Percentiles rank a stretch among this genome's conserved stretches.
These are phyloP conservation scores for Immersiporthe knoxdaviesiana DNA, from an alignment of 2,329 filamentous ascomycete species.

Conservation along the genomic window DNA sequence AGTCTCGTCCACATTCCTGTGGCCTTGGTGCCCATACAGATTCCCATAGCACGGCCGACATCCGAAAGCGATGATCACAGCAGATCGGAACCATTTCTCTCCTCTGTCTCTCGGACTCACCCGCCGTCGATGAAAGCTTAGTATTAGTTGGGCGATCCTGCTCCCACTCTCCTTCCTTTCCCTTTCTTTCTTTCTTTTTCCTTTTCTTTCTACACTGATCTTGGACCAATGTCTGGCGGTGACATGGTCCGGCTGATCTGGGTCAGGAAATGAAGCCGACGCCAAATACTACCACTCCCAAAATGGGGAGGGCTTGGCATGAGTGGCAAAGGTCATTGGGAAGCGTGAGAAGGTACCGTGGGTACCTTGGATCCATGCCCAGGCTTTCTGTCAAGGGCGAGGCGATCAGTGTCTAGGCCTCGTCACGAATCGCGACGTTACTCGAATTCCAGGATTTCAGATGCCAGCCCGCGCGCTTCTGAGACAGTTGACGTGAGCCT, in stretches of 20 bases:
- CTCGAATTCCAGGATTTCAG: not conserved
- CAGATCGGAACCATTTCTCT: not conserved
- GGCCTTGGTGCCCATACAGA: not conserved
- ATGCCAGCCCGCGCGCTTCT: not conserved
- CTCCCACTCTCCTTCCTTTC: not conserved
- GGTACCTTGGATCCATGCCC: not conserved
- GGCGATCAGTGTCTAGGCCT: constrained; percentile 3
- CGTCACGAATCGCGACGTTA: constrained; percentile 20
- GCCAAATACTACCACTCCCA: constrained; percentile 6
- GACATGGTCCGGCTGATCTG: not conserved
- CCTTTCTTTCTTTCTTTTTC: too few relatives aligned
- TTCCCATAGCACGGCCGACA: not conserved
- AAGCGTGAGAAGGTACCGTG: not conserved
- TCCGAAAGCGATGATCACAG: not conserved
- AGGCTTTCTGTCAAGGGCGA: constrained; percentile 12
- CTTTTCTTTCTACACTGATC: not conserved
- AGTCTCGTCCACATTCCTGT: not conserved
- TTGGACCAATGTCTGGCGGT: not conserved
- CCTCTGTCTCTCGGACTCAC: not conserved
- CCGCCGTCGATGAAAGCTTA: not conserved
- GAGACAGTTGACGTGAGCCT: constrained; percentile 7
- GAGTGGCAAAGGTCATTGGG: not conserved
- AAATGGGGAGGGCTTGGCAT: constrained; percentile 21
- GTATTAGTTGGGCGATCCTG: not conserved
- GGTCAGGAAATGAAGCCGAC: constrained; percentile 1